Percentiles rank a stretch among this genome's conserved stretches.
phyloP scores from a whole-genome alignment of 352 stramenopile species.

The Phytophthora europaea region DNA sequence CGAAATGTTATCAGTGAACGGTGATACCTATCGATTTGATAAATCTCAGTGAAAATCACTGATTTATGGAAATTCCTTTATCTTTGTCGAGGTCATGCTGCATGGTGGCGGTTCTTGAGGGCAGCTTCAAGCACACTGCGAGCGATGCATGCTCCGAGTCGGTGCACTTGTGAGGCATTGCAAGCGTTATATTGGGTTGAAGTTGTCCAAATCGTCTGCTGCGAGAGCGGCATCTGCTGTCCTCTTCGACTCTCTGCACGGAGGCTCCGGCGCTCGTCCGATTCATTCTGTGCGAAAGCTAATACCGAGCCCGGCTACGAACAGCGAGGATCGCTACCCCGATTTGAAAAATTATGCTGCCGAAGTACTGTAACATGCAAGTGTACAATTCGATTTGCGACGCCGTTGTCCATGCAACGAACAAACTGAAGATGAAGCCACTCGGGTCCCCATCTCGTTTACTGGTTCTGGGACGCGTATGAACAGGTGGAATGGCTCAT shows the following conservation, averaged over 20 bases:
- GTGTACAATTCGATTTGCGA: not conserved
- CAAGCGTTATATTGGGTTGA: constrained; percentile 10
- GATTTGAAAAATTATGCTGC: constrained; percentile 7
- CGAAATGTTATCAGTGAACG: too few species aligned
- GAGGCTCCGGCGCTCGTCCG: not conserved
- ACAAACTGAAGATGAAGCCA: constrained; percentile 5
- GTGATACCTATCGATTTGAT: too few species aligned
- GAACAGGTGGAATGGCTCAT: constrained; percentile 2
- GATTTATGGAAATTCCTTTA: too few species aligned
- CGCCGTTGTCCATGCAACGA: not conserved
- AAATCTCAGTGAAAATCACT: too few species aligned
- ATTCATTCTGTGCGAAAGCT: constrained; percentile 9
- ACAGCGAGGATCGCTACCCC: constrained; percentile 1
- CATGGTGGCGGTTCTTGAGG: not conserved
- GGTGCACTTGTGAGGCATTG: not conserved
- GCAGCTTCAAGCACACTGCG: not conserved
- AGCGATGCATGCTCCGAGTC: not conserved
- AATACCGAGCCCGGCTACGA: constrained; percentile 1
- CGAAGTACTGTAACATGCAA: not conserved
- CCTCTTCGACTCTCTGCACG: not conserved
- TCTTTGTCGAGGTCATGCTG: constrained; percentile 10
- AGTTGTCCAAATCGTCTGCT: constrained; percentile 3
- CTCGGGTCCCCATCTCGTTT: not conserved
- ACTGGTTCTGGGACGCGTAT: constrained; percentile 1
- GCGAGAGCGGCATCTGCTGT: not conserved